Evolutionary conservation across 257 asterid genomes (phyloP), one percentile per base, ranked within the genome.

Genomic region (Solanum verrucosum): DNA sequence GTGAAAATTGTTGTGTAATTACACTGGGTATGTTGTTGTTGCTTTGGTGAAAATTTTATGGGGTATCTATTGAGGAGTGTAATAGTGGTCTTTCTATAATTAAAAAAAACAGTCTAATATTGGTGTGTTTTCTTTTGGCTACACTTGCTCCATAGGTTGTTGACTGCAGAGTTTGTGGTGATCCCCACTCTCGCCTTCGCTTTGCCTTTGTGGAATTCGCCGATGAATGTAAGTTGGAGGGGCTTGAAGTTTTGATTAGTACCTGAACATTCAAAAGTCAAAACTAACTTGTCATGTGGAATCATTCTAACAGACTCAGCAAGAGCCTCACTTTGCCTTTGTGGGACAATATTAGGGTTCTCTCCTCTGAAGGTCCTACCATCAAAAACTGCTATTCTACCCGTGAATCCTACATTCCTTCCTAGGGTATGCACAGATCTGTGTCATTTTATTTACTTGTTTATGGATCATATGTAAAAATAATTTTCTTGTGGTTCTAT

Each of bases 101-200:
- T 4, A 1, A 31, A 15, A 70, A 13, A 78, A 11, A 44, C 0
- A 14, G n/a, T n/a, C 37, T 79, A 79, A 79, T 44, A 4, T 14
- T 25, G 65, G 8, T 9, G 38, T 27, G 71, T 9, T 82, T 18
- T 82, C 11, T 60, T 79, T 35, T 90, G 46, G 65, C 40, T 84
- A n/a, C 42, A 34, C 81, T 86, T 88, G 13, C 78, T 90, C 88
- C 84, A 40, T 93, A 97, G 99, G 99, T 97, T 92, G 94, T 95
- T 90, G 99, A 97, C 91, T 97, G 99, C 60, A 96, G 99, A 82
- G 98, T 97, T 86, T 97, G 99, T 90, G 99, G 99, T 44, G 99
- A 97, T 88, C 98, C 99, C 46, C 98, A 96, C 91, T 97, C 99
- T 87, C 98, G 97, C 87, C 98, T 95, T 85, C 99, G 99, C 90